Base-by-base conservation (phyloP, 345 rosid species). In the Carallia brachiata region DNA sequence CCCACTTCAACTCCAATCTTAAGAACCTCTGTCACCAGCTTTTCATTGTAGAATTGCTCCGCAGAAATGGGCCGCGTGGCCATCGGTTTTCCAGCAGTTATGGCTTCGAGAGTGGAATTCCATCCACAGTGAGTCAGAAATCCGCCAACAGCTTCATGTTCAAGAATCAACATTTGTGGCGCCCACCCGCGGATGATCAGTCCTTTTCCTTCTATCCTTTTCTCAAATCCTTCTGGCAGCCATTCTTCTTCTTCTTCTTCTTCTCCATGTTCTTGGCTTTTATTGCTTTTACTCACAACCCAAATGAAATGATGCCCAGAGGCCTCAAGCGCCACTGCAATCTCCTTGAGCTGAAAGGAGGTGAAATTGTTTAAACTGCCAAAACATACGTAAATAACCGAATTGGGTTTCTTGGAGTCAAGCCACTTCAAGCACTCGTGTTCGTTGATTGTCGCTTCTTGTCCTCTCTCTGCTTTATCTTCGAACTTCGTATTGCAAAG, bases 111-210 rank as follows among this genome's bases (percentile, higher is more conserved):
- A 4, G 65, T 71, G 7, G 85, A 82, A 68, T 78, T 81, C 82
- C 88, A 79, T 19, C 83, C 80, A 13, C 83, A 81, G 54, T 81
- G 88, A 12, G 82, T 84, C 70, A 84, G 60, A 36, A 84, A 77
- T 34, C 76, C 84, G 0, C 80, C 80, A 4, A 59, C 36, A 2
- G 85, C 85, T 44, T 72, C 68, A 48, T 84, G 80, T 3, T 79
- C 80, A 7, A 82, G 82, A 27, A 82, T 82, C 62, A 66, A 13
- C 34, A 77, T 55, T 31, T 82, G 82, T 13, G 85, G 87, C 3
- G 81, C 81, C 87, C 83, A 70, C 36, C 75, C 78, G 36, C 68
- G 36, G 4, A 65, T 70, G 8, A 78, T 70, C 7, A 76, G 52
- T 10, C 79, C 79, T 57, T 40, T 75, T 6, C 75, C 74, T 53